Evolutionary conservation across 306 rosid genomes (phyloP).

Genomic region (Malus domestica): ASM211411v1 NC_041800.1:10622001-10622500

Average conservation of each 20-base stretch:
- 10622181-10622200: not conserved
- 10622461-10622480: not conserved
- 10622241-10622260: not conserved
- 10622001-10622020: not conserved
- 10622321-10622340: slow-evolving; percentile 74
- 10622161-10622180: not conserved
- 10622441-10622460: not conserved
- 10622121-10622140: not conserved
- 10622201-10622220: not conserved
- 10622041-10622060: not conserved
- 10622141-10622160: not conserved
- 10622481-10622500: not conserved
- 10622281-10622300: slow-evolving; percentile 94
- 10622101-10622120: not conserved
- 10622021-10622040: not conserved
- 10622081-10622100: not conserved
- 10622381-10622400: not conserved
- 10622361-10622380: slow-evolving; percentile 58
- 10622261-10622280: slow-evolving; percentile 37
- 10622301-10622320: slow-evolving; percentile 81
- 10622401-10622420: not conserved
- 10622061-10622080: not conserved
- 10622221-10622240: not conserved
- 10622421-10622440: not conserved
- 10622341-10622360: slow-evolving; percentile 83